Evolutionary conservation across 208 protist genomes (phyloP).

Genomic region (Trypanosoma melophagium): DNA sequence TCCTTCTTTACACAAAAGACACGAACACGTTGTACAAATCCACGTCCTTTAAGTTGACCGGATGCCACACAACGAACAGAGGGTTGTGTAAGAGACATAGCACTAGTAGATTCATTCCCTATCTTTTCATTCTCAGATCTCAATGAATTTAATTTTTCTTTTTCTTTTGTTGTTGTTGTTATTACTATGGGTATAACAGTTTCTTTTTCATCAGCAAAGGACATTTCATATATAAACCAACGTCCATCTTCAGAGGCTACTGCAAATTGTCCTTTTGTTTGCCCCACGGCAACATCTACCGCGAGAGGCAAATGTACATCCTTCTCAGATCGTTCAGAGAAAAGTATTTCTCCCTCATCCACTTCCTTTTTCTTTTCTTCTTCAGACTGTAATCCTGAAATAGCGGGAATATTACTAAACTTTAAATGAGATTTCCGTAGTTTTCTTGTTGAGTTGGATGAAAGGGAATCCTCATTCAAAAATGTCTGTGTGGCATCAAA

Average conservation of each 20-base stretch:
- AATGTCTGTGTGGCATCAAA: background rate
- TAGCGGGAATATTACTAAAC: background rate
- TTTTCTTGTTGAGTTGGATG: too few relatives aligned
- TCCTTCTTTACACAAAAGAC: conserved; percentile 50
- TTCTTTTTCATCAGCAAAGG: background rate
- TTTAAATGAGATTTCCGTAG: too few relatives aligned
- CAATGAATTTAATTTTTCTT: background rate
- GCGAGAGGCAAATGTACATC: conserved; percentile 48
- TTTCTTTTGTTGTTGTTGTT: background rate
- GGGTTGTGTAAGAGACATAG: too few relatives aligned
- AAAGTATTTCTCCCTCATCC: background rate
- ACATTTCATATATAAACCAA: conserved; percentile 67
- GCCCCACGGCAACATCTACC: conserved; percentile 62
- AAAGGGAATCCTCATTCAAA: background rate
- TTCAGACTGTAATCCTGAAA: background rate
- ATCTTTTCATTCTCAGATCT: too few relatives aligned
- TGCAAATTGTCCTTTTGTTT: conserved; percentile 39
- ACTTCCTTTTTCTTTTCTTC: background rate
- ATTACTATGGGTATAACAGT: background rate
- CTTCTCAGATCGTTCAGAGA: background rate
- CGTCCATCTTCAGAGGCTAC: conserved; percentile 68
- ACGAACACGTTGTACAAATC: conserved; percentile 59
- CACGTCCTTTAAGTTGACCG: conserved; percentile 27
- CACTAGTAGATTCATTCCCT: too few relatives aligned
- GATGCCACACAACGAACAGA: conserved; percentile 33